phyloP scores from a whole-genome alignment of 2,329 filamentous ascomycete species.

The Aspergillus quadricinctus region DNA sequence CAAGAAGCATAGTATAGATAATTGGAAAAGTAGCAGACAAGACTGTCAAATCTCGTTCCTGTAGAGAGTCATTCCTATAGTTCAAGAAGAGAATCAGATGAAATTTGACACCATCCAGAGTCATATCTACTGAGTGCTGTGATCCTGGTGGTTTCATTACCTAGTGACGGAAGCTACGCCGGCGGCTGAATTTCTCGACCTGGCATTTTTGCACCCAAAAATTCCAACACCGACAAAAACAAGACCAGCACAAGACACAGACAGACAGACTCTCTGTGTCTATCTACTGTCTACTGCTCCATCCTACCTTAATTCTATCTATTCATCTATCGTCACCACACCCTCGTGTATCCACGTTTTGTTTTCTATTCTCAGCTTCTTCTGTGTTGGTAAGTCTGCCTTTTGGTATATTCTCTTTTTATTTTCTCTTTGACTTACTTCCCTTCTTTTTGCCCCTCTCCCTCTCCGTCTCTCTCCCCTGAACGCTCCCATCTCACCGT shows the following conservation, averaged over 20 bases:
- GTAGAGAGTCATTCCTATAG: neutral
- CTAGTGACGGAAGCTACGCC: conserved; percentile 39
- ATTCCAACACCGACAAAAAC: conserved; percentile 25
- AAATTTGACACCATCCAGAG: neutral
- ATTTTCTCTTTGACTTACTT: conserved; percentile 1
- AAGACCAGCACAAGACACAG: conserved; percentile 8
- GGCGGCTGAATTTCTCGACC: conserved; percentile 32
- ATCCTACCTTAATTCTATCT: neutral
- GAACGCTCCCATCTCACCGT: conserved; percentile 8
- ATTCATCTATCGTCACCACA: conserved; percentile 6
- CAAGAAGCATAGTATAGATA: neutral
- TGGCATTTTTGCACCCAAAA: conserved; percentile 34
- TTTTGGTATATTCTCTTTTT: neutral
- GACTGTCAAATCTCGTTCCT: neutral
- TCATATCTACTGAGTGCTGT: neutral
- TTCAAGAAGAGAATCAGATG: neutral
- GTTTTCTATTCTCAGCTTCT: neutral
- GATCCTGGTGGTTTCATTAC: conserved; percentile 10
- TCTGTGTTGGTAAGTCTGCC: conserved; percentile 3
- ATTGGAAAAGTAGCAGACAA: neutral
- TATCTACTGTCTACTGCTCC: conserved; percentile 2
- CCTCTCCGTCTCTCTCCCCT: conserved; percentile 11
- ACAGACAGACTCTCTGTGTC: no score
- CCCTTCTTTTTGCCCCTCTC: neutral
- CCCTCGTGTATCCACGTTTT: conserved; percentile 3